A percentile compares a stretch with the other conserved stretches of the same genome.
Evolutionary conservation across 2,329 filamentous ascomycete genomes (phyloP).

Genomic region (Endoconidiophora laricicola): DNA sequence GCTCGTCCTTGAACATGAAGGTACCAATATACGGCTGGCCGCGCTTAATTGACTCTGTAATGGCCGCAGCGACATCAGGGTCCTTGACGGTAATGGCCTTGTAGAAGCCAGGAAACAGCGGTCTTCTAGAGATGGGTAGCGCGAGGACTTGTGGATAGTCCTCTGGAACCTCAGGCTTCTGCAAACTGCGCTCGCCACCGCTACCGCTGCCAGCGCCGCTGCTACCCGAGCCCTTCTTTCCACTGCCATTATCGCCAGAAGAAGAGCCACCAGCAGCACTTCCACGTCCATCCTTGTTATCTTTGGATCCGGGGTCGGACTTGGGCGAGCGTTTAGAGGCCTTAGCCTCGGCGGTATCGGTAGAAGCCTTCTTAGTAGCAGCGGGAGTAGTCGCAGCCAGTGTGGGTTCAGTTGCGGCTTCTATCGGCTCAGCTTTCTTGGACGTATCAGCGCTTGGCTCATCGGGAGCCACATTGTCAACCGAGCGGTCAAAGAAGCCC

Average conservation of each 20-base stretch:
- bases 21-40: constrained; percentile 95
- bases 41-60: constrained; percentile 90
- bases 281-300: constrained; percentile 36
- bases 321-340: background rate
- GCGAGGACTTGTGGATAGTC: constrained; percentile 96
- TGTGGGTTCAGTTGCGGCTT: background rate
- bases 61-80: constrained; percentile 75
- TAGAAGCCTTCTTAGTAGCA: background rate
- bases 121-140: constrained; percentile 84
- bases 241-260: constrained; percentile 16
- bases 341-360: background rate
- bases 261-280: constrained; percentile 40
- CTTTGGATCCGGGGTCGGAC: constrained; percentile 5
- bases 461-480: constrained; percentile 34
- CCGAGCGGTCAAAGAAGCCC: constrained; percentile 34
- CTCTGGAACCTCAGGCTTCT: constrained; percentile 81
- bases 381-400: background rate
- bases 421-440: constrained; percentile 7
- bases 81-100: constrained; percentile 96
- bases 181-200: constrained; percentile 55
- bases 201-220: constrained; percentile 35
- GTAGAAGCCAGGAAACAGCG: constrained; percentile 94
- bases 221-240: constrained; percentile 28
- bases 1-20: constrained; percentile 93
- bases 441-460: constrained; percentile 25